These are phyloP conservation scores for Penicillium sp. DNA, from an alignment of 2,329 filamentous ascomycete genomes.

Conservation along the genomic window DNA sequence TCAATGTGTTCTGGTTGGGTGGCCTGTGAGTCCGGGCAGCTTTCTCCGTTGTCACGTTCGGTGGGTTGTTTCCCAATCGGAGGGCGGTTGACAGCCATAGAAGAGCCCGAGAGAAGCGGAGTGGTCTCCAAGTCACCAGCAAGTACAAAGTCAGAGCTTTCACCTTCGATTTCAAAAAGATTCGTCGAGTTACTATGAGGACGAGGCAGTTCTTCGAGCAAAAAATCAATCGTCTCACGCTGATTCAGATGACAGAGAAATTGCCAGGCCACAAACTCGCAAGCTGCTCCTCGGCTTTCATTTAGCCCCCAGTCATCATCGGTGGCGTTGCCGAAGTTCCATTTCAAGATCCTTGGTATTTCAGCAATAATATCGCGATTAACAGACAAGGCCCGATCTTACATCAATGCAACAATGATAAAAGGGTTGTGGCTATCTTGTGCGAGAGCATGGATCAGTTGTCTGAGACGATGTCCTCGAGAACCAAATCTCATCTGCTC, in stretches of 20 bases:
- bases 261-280: conserved; percentile 66
- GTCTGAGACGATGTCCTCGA: conserved; percentile 42
- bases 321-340: conserved; percentile 57
- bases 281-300: conserved; percentile 60
- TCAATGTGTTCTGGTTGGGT: conserved; percentile 51
- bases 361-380: not conserved
- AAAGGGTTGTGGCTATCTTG: conserved; percentile 49
- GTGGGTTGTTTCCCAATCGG: conserved; percentile 40
- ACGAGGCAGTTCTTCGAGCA: conserved; percentile 56
- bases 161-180: conserved; percentile 27
- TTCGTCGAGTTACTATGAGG: conserved; percentile 25
- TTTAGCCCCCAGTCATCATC: conserved; percentile 61
- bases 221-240: conserved; percentile 60
- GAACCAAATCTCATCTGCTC: conserved; percentile 48
- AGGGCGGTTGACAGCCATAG: conserved; percentile 27
- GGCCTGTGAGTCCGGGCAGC: conserved; percentile 46
- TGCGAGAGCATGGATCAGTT: conserved; percentile 43
- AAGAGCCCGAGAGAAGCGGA: conserved; percentile 34
- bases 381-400: conserved; percentile 28
- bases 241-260: conserved; percentile 62
- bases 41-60: conserved; percentile 38
- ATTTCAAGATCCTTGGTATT: conserved; percentile 57
- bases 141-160: conserved; percentile 19
- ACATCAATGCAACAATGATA: conserved; percentile 57
- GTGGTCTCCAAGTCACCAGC: conserved; percentile 22